Percentiles rank a stretch among this genome's conserved stretches.
These are phyloP conservation scores for Suillus subluteus DNA, from an alignment of 768 basidiomycete genomes.

Conservation along the genomic window DNA sequence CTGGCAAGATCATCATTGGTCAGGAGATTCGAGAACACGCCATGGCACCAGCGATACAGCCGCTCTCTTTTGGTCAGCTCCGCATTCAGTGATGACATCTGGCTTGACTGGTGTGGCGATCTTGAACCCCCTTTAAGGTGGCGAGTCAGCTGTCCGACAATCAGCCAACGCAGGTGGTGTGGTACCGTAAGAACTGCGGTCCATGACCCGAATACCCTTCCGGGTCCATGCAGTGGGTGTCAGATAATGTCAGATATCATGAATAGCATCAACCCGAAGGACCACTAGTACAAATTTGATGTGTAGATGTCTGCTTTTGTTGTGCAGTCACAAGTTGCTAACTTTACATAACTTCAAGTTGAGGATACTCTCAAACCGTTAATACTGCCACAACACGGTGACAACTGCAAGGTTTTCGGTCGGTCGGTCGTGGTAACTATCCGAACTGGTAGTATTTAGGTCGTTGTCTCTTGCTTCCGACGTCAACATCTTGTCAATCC, in stretches of 20 bases:
- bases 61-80: not conserved
- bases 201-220: not conserved
- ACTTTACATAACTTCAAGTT: not conserved
- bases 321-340: not conserved
- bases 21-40: not conserved
- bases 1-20: not conserved
- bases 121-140: not conserved
- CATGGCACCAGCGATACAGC: not conserved
- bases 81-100: not conserved
- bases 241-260: too few relatives aligned
- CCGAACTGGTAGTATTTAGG: not conserved
- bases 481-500: not conserved
- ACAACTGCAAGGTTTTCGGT: too few relatives aligned
- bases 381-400: not conserved
- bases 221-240: too few relatives aligned
- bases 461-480: not conserved
- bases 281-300: not conserved
- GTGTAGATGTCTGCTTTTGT: not conserved
- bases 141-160: too few relatives aligned
- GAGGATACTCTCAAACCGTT: not conserved
- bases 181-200: not conserved
- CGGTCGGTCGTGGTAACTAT: not conserved
- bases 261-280: not conserved
- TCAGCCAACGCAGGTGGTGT: not conserved
- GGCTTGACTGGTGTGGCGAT: not conserved